Base-by-base conservation (phyloP, 2,329 filamentous ascomycete species). In the Aureobasidium sp. region DNA sequence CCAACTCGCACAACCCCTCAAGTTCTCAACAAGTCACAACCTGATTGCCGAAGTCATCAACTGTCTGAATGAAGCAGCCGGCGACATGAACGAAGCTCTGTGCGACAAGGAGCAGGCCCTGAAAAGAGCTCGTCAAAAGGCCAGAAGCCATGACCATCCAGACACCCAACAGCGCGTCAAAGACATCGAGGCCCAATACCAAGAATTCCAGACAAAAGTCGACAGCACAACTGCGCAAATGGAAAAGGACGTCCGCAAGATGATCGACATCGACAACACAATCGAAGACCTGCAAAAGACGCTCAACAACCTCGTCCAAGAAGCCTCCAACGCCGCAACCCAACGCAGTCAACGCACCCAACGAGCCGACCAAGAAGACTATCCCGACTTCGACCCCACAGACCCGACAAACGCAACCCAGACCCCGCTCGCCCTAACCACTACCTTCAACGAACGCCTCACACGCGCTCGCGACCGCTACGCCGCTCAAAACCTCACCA, bases 181-280 rank as follows among this genome's bases (percentile, higher is more conserved):
- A 10, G 62, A 70, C 14, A 66, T 69, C 32, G 69, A 71, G 19
- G 63, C 67, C 22, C 68, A 71, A 53, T 58, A 79, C 40, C 64
- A 67, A 8, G 64, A 70, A 25, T 59, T 72, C 51, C 56, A 68
- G 53, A 65, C 68, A 17, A 70, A 73, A 53, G 78, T 82, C 2
- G 68, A 75, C 14, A 64, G 66, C 3, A 68, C 79, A 59, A 84
- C 80, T 1, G 64, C 67, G 24, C 71, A 73, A 47, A 71, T 85
- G 62, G 83, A 86, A 58, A 71, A 75, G 61, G 72, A 70, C 40
- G 75, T 85, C 62, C 74, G 82, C 14, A 69, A 73, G 11, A 65
- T 80, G 44, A 77, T 86, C 55, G 83, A 86, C 65, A 71, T 72
- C 7, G 71, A 76, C 54, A 68, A 74, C 7, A 74, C 70, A 55